Evolutionary conservation across 805 yeast species (phyloP), one percentile per base, ranked within the genome.

Genomic region (Lipomyces anomalus): DNA sequence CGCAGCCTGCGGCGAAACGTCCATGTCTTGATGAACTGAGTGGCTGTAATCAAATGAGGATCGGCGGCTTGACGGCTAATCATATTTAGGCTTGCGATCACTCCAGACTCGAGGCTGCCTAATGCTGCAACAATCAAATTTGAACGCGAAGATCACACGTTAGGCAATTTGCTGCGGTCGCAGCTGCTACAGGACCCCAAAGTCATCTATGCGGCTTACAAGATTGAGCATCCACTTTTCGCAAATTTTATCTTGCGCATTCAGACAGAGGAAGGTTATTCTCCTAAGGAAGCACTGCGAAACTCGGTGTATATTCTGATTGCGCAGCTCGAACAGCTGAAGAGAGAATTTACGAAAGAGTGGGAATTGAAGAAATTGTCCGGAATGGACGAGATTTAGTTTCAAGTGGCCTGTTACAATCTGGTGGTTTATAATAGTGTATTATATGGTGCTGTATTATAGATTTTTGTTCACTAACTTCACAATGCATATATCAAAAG

Each of bases 91-190:
- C 74, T 92, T 50, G 80, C 82, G 51, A 80, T 92, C 44, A 83
- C 88, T 24, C 96, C 97, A 5, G 99, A 92, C 67, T 80, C 94
- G 46, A 84, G 89, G 60, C 92, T 90, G 29, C 95, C 97, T 20
- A 92, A 92, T 64, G 94, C 97, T 37, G 89, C 95, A 38, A 78
- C 89, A 50, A 76, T 92, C 56, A 87, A 86, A 52, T 87, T 92
- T 57, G 97, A 92, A 66, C 82, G 95, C 63, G 99, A 92, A 66
- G 99, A 92, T 65, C 99, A 92, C 63, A 92, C 99, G 3, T 72
- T 92, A 48, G 98, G 95, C 22, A 92, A 92, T 64, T 66, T 92
- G 58, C 73, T 92, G 49, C 77, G 95, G 62, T 18, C 43, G 18
- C 95, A 90, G 63, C 76, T 92, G 46, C 73, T 87, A 50, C 80